Base-by-base conservation (phyloP, 2,329 filamentous ascomycete species). In the Fusarium paranaense region DNA sequence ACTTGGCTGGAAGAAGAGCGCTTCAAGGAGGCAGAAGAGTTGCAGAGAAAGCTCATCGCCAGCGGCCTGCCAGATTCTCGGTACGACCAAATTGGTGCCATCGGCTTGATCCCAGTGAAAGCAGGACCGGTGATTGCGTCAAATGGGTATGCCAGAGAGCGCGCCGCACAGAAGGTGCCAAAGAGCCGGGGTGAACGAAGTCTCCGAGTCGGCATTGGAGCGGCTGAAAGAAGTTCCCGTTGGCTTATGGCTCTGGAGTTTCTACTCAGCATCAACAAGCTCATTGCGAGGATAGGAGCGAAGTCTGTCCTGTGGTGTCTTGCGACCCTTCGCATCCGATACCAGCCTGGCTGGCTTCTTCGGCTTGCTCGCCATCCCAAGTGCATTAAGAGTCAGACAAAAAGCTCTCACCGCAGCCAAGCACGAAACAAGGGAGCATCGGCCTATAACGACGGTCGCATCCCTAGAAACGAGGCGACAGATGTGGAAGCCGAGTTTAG, bases 1-100 rank as follows among this genome's bases (percentile, higher is more conserved):
- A 98, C 97, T 0, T 99, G 97, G 96, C 86, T 98, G 4, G 97
- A 99, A 80, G 94, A 96, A 76, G 94, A 97, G 74, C 90, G 95
- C 7, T 87, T 96, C 11, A 88, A 91, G 52, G 95, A 98, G 78
- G 86, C 97, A 4, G 91, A 97, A 75, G 85, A 87, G 67, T 75
- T 90, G 40, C 85, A 86, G 40, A 86, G 86, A 77, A 86, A 89
- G 59, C 87, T 86, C 83, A 81, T 87, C 7, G 85, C 84, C 6
- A 82, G 86, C 18, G 86, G 85, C 25, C 76, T 86, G 3, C 82
- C 85, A 2, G 86, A 85, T 16, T 85, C 87, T 4, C 84, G 84
- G 3, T 88, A 88, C 65, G 88, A 90, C 67, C 85, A 86, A 10
- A 83, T 86, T 22, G 88, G 89, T 2, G 86, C 87, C 1, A 88